Evolutionary conservation across 2,329 filamentous ascomycete species (phyloP).

Genomic region (Ambrosiella cleistominuta): DNA sequence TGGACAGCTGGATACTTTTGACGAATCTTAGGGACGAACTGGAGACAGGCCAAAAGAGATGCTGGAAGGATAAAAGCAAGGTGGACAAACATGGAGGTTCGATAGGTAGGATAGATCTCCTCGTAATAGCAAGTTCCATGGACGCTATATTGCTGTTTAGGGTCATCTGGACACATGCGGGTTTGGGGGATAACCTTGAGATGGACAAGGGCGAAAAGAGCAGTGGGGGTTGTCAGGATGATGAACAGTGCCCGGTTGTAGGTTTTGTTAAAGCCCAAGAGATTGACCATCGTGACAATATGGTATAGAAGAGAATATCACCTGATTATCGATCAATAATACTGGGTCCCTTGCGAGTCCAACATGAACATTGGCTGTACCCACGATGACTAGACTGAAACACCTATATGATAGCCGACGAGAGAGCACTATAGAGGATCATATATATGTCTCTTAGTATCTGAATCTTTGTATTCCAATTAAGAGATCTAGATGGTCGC

Average conservation of each 20-base stretch:
- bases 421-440: too few species aligned
- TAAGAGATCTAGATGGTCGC: too few species aligned
- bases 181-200: conserved; percentile 4
- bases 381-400: too few species aligned
- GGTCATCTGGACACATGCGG: neutral
- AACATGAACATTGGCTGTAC: too few species aligned
- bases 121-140: conserved; percentile 6
- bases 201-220: neutral
- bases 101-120: neutral
- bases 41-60: conserved; percentile 1
- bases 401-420: too few species aligned
- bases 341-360: neutral
- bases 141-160: conserved; percentile 1
- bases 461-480: too few species aligned
- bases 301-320: neutral
- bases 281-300: neutral
- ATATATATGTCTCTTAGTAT: too few species aligned
- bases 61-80: conserved; percentile 5
- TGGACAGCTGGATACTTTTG: neutral
- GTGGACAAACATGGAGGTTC: neutral
- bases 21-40: conserved; percentile 7
- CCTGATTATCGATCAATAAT: neutral
- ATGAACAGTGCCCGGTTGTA: conserved; percentile 4
- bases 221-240: neutral
- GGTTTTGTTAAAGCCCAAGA: conserved; percentile 5